Percentiles rank a stretch among this genome's conserved stretches.
phyloP scores from a whole-genome alignment of 1,284 basidiomycete species.

The Malassezia nana region DNA sequence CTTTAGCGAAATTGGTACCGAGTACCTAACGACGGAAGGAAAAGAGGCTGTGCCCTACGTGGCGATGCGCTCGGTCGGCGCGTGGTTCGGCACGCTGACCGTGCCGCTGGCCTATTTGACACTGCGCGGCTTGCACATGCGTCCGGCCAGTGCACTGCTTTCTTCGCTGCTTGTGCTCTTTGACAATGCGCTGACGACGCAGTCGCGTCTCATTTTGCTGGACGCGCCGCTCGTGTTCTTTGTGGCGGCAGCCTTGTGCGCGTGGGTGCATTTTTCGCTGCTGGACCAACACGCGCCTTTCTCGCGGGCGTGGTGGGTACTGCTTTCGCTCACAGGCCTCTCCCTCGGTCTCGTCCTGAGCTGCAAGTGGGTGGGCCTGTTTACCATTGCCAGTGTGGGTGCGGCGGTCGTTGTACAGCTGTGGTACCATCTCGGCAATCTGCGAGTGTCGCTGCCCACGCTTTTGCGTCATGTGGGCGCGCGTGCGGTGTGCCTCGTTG shows the following conservation, averaged over 20 bases:
- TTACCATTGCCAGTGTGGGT: constrained; percentile 94
- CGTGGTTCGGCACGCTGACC: constrained; percentile 75
- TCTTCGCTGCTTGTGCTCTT: constrained; percentile 84
- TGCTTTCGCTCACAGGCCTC: constrained; percentile 77
- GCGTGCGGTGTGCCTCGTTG: constrained; percentile 76
- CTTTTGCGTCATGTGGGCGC: constrained; percentile 79
- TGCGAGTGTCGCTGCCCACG: constrained; percentile 63
- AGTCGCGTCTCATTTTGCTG: constrained; percentile 90
- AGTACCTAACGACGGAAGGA: constrained; percentile 33
- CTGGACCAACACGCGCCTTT: constrained; percentile 69
- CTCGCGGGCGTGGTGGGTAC: constrained; percentile 78
- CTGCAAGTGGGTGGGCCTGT: constrained; percentile 97
- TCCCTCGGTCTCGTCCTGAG: constrained; percentile 81
- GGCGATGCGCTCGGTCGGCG: constrained; percentile 87
- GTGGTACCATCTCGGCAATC: constrained; percentile 81
- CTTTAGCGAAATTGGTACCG: constrained; percentile 79
- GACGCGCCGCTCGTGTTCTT: constrained; percentile 97
- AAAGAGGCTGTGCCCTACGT: constrained; percentile 69
- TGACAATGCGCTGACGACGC: constrained; percentile 89
- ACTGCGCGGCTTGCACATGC: constrained; percentile 77
- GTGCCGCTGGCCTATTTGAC: constrained; percentile 88
- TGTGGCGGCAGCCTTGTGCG: constrained; percentile 75
- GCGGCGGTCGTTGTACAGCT: constrained; percentile 73
- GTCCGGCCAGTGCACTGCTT: constrained; percentile 71
- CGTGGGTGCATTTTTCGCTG: constrained; percentile 83